A percentile compares a stretch with the other conserved stretches of the same genome.
Evolutionary conservation across 768 basidiomycete genomes (phyloP).

Genomic region (Tremella yokohamensis): DNA sequence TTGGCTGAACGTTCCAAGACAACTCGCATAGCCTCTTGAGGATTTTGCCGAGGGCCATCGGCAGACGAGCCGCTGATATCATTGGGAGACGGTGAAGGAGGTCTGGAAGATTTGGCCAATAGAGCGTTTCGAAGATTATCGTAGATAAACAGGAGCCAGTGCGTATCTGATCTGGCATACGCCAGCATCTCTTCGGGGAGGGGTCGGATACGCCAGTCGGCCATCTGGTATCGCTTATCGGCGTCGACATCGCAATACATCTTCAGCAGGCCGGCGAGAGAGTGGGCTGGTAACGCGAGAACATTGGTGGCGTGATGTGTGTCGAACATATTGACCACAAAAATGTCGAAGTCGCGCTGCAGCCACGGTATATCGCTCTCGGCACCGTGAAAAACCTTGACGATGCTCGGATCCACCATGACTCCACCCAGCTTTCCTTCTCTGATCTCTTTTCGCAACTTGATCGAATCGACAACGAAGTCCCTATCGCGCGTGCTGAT

Average conservation of each 20-base stretch:
- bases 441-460: slow-evolving; percentile 65
- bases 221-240: slow-evolving; percentile 93
- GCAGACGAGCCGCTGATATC: slow-evolving; percentile 34
- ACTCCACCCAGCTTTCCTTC: slow-evolving; percentile 69
- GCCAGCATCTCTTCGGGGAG: slow-evolving; percentile 80
- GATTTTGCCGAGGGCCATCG: slow-evolving; percentile 41
- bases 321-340: slow-evolving; percentile 93
- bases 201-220: slow-evolving; percentile 94
- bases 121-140: slow-evolving; percentile 85
- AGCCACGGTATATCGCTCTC: slow-evolving; percentile 93
- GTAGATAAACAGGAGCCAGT: slow-evolving; percentile 88
- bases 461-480: slow-evolving; percentile 79
- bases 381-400: slow-evolving; percentile 95
- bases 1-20: slow-evolving; percentile 71
- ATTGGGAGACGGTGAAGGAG: slow-evolving; percentile 26
- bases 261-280: slow-evolving; percentile 75
- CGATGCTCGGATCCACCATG: slow-evolving; percentile 74
- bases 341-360: slow-evolving; percentile 90
- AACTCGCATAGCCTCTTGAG: slow-evolving; percentile 58
- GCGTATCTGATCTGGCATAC: slow-evolving; percentile 94
- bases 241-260: slow-evolving; percentile 85
- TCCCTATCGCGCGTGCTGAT: slow-evolving; percentile 68
- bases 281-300: slow-evolving; percentile 75
- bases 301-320: slow-evolving; percentile 90
- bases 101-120: slow-evolving; percentile 51